Base-by-base conservation (phyloP, 129 eudicot species). In the Chrysanthemum makinoi region DNA sequence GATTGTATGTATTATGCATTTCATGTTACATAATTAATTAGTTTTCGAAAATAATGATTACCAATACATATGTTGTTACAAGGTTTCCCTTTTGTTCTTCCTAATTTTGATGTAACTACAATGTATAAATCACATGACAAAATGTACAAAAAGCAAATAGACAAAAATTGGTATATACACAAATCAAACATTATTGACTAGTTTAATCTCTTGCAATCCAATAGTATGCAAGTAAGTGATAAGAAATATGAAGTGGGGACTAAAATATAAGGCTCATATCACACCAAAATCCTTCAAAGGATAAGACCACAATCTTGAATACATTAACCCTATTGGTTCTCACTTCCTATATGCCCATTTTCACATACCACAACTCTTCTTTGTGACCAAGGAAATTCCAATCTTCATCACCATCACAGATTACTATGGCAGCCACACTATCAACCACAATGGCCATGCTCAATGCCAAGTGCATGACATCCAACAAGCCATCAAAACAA, bases 371-470 rank as follows among this genome's bases (percentile, higher is more conserved):
- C 67, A 53, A 11, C 8, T 20, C 13, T 15, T 18, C 5, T 58
- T 3, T 58, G 63, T 58, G 35, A 20, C 63, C 6, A 3, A 22
- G 3, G 0, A 6, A 58, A 58, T 8, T 58, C 2, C 8, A 10
- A 58, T 59, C 77, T 43, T 24, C 65, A 35, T 10, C 67, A 55
- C 62, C 62, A 82, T 68, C 54, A 58, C 53, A 60, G 24, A 66
- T 58, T 56, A 14, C 51, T 76, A 84, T 86, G 93, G 96, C 97
- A 68, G 87, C 95, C 58, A 84, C 97, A 55, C 77, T 87, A n/a
- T 77, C 88, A 43, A 82, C 94, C 70, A 84, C 90, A 77, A 87
- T 83, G 89, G 86, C 97, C 61, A 85, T 85, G 73, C 87, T 87
- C 39, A 85, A 81, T 28, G 75, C 87, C 86, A 89, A 84, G 44